Base-by-base conservation (phyloP, 495 filamentous ascomycete genomes). In the Penicillium samsonianum region DNA sequence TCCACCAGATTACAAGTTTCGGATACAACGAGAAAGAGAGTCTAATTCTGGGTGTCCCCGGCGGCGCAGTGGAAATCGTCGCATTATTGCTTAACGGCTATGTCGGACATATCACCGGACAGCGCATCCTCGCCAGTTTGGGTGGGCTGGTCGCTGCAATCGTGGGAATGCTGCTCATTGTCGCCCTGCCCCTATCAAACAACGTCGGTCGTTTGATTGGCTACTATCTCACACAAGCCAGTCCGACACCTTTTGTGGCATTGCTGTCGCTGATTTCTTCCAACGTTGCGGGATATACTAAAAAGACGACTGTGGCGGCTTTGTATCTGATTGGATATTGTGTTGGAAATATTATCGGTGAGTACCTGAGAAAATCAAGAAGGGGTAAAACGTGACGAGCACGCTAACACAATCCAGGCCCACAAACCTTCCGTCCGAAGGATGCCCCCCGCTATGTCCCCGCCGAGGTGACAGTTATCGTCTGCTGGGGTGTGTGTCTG, bases 251-350 rank as follows among this genome's bases (percentile, higher is more conserved):
- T 72, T 76, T 77, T 28, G 70, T 77, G 1, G 73, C 74, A 1
- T 58, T 78, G 12, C 43, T 74, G 50, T 81, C 82, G 7, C 70
- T 87, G 44, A 82, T 87, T 43, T 78, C 78, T 0, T 82, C 78
- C 26, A 89, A 90, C 56, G 79, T 89, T 1, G 83, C 86, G 3
- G 85, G 86, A 28, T 89, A 87, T 65, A 89, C 87, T 1, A 89
- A 89, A 72, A 89, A 89, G 69, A 89, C 86, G 0, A 89, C 86
- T 0, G 81, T 87, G 4, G 85, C 85, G 1, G 85, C 84, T 0
- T 69, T 90, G 53, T 88, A 86, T 54, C 65, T 90, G n/a, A 84
- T 88, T 44, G 78, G 75, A 1, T 88, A 87, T 53, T 87, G 84
- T 53, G 77, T 44, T 3, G 67, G 67, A 16, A 69, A 69, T 50